Evolutionary conservation across 495 filamentous ascomycete genomes (phyloP).

Genomic region (Cercophora samala): DNA sequence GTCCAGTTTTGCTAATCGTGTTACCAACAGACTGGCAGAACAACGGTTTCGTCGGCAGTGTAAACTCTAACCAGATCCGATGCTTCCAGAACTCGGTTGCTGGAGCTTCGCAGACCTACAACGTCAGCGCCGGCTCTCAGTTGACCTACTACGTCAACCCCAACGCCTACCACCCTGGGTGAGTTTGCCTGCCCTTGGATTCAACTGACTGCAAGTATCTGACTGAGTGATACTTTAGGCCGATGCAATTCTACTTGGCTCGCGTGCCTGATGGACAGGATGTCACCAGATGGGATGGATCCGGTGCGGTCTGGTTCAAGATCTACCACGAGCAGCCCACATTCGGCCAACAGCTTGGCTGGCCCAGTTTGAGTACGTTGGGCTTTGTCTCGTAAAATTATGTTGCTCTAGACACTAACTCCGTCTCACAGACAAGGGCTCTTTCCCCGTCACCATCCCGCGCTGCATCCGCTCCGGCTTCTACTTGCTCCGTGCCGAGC

Average conservation of each 20-base stretch:
- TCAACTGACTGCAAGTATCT: background rate
- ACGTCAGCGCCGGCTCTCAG: conserved; percentile 41
- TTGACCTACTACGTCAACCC: conserved; percentile 44
- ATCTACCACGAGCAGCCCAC: conserved; percentile 48
- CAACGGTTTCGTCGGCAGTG: conserved; percentile 45
- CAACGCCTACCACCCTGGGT: conserved; percentile 44
- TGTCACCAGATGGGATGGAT: conserved; percentile 44
- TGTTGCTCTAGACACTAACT: background rate
- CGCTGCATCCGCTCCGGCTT: conserved; percentile 47
- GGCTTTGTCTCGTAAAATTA: background rate
- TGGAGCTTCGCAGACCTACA: conserved; percentile 33
- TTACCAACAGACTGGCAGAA: conserved; percentile 30
- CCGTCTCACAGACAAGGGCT: conserved; percentile 30
- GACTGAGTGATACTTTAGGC: conserved; percentile 12
- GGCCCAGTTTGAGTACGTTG: conserved; percentile 32
- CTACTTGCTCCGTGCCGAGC: conserved; percentile 59
- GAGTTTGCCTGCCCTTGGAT: background rate
- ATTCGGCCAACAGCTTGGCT: conserved; percentile 38
- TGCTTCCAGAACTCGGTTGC: conserved; percentile 41
- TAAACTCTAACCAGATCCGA: conserved; percentile 45
- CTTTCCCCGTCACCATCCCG: conserved; percentile 43
- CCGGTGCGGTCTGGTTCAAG: conserved; percentile 54
- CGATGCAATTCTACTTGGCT: conserved; percentile 46
- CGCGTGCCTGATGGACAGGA: conserved; percentile 43
- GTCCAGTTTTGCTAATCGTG: background rate